Conservation (phyloP, 257 asterid genomes). For the Jasminum sambac region DNA sequence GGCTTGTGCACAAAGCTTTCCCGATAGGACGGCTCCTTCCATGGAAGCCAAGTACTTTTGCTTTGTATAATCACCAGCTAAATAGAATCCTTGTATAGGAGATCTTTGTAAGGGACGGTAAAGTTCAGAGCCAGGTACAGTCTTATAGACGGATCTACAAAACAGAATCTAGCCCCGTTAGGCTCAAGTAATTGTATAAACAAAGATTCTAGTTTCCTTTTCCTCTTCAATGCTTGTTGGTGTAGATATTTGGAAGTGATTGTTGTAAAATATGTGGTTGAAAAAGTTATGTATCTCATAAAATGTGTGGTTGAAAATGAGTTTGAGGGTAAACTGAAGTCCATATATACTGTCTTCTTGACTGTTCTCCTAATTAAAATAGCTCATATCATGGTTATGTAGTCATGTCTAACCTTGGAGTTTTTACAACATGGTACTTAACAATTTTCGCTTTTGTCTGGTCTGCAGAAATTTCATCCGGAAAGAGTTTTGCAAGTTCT, state of each 20-base stretch:
- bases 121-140: conserved; percentile 90
- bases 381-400: too few relatives aligned
- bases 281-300: too few relatives aligned
- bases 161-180: conserved; percentile 17
- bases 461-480: conserved; percentile 88
- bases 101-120: conserved; percentile 92
- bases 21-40: conserved; percentile 99
- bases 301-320: too few relatives aligned
- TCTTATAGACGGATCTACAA: conserved; percentile 86
- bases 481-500: conserved; percentile 90
- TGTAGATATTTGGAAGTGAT: too few relatives aligned
- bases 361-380: too few relatives aligned
- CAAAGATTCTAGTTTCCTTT: neutral
- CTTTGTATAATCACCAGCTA: conserved; percentile 98
- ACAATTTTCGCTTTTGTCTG: conserved; percentile 95
- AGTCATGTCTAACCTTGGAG: conserved; percentile 71
- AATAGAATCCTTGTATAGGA: conserved; percentile 82
- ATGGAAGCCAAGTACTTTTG: conserved; percentile 96
- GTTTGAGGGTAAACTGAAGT: too few relatives aligned
- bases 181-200: neutral
- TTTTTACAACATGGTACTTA: conserved; percentile 87
- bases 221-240: neutral
- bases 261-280: too few relatives aligned
- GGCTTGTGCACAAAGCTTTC: conserved; percentile 95
- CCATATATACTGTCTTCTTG: too few relatives aligned